Percentiles rank a stretch among this genome's conserved stretches.
phyloP scores from a whole-genome alignment of 2,329 filamentous ascomycete species.

The Ciborinia camelliae region DNA sequence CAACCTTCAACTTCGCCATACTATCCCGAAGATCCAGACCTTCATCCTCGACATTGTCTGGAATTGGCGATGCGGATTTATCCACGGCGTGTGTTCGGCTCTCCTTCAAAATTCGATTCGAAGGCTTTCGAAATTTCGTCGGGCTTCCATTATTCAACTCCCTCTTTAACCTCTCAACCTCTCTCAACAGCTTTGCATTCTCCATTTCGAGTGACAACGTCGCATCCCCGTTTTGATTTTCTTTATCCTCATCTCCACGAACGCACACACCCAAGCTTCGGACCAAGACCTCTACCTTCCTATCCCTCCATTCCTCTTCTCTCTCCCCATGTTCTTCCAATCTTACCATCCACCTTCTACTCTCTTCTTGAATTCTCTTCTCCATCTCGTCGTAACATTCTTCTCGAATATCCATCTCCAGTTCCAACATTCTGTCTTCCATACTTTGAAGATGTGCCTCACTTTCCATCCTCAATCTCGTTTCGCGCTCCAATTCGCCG shows the following conservation, averaged over 20 bases:
- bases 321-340: slow-evolving; percentile 76
- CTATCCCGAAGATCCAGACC: slow-evolving; percentile 12
- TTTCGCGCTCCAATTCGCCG: slow-evolving; percentile 66
- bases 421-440: slow-evolving; percentile 59
- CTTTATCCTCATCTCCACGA: slow-evolving; percentile 47
- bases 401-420: slow-evolving; percentile 83
- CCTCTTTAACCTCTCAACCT: slow-evolving; percentile 61
- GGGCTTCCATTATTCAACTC: slow-evolving; percentile 56
- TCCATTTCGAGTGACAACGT: slow-evolving; percentile 63
- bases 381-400: slow-evolving; percentile 90
- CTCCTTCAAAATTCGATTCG: slow-evolving; percentile 8
- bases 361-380: slow-evolving; percentile 67
- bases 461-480: slow-evolving; percentile 63
- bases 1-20: slow-evolving; percentile 3
- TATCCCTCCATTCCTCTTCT: slow-evolving; percentile 80
- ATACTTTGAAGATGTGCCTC: slow-evolving; percentile 69
- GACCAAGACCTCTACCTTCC: slow-evolving; percentile 74
- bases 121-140: slow-evolving; percentile 23
- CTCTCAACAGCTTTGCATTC: slow-evolving; percentile 65
- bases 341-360: slow-evolving; percentile 75
- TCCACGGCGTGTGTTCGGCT: slow-evolving; percentile 4
- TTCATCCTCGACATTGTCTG: slow-evolving; percentile 18
- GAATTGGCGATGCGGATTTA: slow-evolving; percentile 7
- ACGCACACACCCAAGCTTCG: slow-evolving; percentile 43
- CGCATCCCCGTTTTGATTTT: slow-evolving; percentile 52